Evolutionary conservation across 345 rosid genomes (phyloP), one percentile per base, ranked within the genome.

Genomic region (Bruguiera parviflora): DNA sequence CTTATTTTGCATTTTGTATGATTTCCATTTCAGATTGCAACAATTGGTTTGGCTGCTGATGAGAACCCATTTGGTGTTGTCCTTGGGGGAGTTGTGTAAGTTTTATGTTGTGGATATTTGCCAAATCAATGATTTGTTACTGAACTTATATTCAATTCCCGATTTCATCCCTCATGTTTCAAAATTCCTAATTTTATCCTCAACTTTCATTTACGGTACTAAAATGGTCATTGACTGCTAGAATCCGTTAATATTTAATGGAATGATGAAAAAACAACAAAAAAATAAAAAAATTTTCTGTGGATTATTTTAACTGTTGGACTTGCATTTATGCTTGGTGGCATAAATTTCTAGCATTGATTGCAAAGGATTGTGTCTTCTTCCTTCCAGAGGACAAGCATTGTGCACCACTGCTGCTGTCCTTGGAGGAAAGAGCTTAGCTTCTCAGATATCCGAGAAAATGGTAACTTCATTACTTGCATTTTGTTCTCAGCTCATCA

Each of bases 41-140:
- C 95, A 16, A 89, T 94, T 81, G 97, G 96, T 64, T 78, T 94
- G 76, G 98, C 98, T 74, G 98, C 98, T 28, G 97, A 94, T 64
- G 97, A 91, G 80, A 88, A 89, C 62, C 98, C 97, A 57, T 64
- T 89, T 0, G 96, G 97, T 5, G 97, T 91, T 21, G 90, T 91
- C 71, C 85, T 94, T 74, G 98, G 97, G 6, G 97, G 96, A 73
- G 79, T 89, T 75, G 0, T 88, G 97, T 86, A 83, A 79, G 95
- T 79, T 43, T 43, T 55, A 43, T 67, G 53, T 29, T 53, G 43
- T 51, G 37, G 20, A 52, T 61, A 28, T 3, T 43, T 43, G 18
- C 49, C 49, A 13, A 43, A 43, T 5, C 49, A 18, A 13, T 43
- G 3, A 43, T 43, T 43, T 43, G 49, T 5, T 43, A 0, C 47